Conservation (phyloP, 192 early-diverging fungal genomes). For the Umbelopsis isabellina region DNA sequence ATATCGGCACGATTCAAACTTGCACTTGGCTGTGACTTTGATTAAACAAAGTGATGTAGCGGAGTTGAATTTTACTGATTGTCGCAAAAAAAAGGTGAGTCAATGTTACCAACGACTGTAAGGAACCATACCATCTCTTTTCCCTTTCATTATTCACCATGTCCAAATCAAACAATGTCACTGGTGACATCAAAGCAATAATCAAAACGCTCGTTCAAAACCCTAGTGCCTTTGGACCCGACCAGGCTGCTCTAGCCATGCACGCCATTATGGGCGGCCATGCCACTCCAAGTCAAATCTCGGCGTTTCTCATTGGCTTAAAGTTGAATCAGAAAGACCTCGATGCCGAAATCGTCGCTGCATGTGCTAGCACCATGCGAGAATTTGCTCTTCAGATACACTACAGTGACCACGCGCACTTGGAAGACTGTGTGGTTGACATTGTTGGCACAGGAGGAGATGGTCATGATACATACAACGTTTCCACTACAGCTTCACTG, state of each 20-base stretch:
- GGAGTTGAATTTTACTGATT: no score
- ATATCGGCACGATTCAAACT: no score
- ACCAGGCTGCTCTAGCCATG: constrained; percentile 62
- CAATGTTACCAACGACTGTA: no score
- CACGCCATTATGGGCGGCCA: constrained; percentile 77
- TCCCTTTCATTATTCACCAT: no score
- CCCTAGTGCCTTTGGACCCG: constrained; percentile 63
- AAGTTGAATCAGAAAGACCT: constrained; percentile 71
- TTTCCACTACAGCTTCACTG: constrained; percentile 89
- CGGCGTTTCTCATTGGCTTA: constrained; percentile 83
- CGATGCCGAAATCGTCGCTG: constrained; percentile 78
- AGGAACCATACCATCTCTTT: no score
- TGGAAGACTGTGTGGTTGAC: constrained; percentile 67
- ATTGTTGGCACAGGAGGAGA: constrained; percentile 99
- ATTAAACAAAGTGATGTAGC: no score
- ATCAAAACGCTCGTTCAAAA: constrained; percentile 68
- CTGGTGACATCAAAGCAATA: constrained; percentile 49
- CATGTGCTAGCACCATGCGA: constrained; percentile 75
- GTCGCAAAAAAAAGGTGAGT: no score
- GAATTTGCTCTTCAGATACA: constrained; percentile 63
- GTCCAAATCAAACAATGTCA: background rate
- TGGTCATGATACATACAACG: constrained; percentile 97
- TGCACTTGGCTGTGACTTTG: no score
- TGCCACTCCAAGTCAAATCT: constrained; percentile 84
- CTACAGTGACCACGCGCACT: constrained; percentile 48